phyloP scores from a whole-genome alignment of 2,329 filamentous ascomycete genomes.

The Alternaria ventricosa region DNA sequence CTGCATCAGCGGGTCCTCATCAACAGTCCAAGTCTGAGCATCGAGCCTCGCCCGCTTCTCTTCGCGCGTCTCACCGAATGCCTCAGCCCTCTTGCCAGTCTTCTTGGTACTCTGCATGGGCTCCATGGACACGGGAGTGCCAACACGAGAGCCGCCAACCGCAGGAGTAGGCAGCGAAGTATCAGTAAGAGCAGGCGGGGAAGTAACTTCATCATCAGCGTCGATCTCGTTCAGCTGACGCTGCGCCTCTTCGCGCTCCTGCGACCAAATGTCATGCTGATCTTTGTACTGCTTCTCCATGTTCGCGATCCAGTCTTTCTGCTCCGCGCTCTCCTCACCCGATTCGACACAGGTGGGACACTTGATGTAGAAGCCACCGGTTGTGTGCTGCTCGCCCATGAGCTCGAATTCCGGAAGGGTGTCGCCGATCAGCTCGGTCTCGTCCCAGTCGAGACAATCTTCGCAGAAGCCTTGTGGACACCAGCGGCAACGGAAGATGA shows the following conservation, averaged over 20 bases:
- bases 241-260: conserved; percentile 23
- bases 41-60: conserved; percentile 25
- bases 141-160: conserved; percentile 25
- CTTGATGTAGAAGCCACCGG: conserved; percentile 60
- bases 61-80: conserved; percentile 4
- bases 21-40: conserved; percentile 5
- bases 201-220: conserved; percentile 23
- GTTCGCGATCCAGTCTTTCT: conserved; percentile 30
- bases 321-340: conserved; percentile 22
- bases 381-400: conserved; percentile 52
- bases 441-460: conserved; percentile 63
- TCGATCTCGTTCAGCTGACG: conserved; percentile 19
- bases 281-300: conserved; percentile 31
- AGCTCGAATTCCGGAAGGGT: conserved; percentile 60
- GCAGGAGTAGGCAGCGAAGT: conserved; percentile 34
- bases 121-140: conserved; percentile 26
- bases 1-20: conserved; percentile 7
- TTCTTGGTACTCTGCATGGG: conserved; percentile 4
- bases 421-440: conserved; percentile 58
- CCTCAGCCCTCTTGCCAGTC: conserved; percentile 2
- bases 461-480: conserved; percentile 65
- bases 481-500: conserved; percentile 62
- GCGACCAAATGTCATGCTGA: conserved; percentile 31
- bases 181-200: conserved; percentile 36
- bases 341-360: conserved; percentile 53